A percentile compares a stretch with the other conserved stretches of the same genome.
Evolutionary conservation across 257 asterid species (phyloP).

Genomic region (Ehretia macrophylla): DNA sequence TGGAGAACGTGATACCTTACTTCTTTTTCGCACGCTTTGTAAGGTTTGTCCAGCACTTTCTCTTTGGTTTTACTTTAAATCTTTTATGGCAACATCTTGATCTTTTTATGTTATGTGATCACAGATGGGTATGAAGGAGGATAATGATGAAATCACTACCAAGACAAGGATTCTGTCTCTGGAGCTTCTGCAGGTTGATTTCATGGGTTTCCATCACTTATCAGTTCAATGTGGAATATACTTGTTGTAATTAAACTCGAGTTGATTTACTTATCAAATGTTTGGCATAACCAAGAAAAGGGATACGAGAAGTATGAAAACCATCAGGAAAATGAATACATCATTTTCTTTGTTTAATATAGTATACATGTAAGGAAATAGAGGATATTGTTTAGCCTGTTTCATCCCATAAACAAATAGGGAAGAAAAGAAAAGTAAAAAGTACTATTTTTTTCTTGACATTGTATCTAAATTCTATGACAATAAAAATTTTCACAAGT

Average conservation of each 20-base stretch:
- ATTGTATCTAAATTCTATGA: no score
- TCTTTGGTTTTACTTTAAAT: constrained; percentile 11
- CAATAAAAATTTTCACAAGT: no score
- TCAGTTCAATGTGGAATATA: constrained; percentile 1
- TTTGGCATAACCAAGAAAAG: neutral
- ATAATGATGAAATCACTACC: constrained; percentile 77
- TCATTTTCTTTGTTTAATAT: no score
- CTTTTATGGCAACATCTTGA: constrained; percentile 22
- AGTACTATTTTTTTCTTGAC: no score
- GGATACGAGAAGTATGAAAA: neutral
- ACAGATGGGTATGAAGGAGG: constrained; percentile 99
- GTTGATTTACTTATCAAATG: neutral
- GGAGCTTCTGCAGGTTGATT: constrained; percentile 93
- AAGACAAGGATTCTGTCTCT: constrained; percentile 89
- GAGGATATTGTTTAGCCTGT: no score
- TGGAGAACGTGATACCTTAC: constrained; percentile 89
- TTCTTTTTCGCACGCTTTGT: constrained; percentile 96
- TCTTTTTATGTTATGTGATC: constrained; percentile 26
- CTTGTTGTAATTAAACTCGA: neutral
- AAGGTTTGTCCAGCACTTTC: constrained; percentile 61
- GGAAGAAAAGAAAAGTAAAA: no score
- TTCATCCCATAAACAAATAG: no score
- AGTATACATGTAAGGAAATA: no score
- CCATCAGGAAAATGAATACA: no score
- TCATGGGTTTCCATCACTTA: constrained; percentile 14